phyloP scores from a whole-genome alignment of 495 filamentous ascomycete species.

The Tuber aestivum region DNA sequence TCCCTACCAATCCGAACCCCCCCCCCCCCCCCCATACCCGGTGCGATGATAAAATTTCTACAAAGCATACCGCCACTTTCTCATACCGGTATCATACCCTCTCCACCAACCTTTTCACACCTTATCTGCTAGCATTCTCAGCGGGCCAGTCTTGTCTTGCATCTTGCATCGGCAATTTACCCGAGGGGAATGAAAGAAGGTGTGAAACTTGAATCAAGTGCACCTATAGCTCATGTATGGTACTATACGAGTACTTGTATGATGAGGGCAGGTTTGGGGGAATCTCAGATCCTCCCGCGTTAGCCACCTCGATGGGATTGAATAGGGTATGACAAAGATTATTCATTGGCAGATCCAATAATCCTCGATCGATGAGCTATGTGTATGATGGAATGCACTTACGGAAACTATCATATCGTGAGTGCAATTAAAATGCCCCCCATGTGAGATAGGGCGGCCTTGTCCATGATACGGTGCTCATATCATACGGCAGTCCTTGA shows the following conservation, averaged over 20 bases:
- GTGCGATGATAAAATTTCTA: not conserved
- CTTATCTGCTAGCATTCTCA: not conserved
- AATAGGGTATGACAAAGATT: not conserved
- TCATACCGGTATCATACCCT: no score
- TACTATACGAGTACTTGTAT: not conserved
- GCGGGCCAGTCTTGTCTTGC: not conserved
- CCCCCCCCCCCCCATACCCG: not conserved
- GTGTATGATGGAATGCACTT: not conserved
- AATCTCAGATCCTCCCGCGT: constrained; percentile 5
- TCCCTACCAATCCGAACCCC: not conserved
- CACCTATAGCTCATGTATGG: not conserved
- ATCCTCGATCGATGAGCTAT: not conserved
- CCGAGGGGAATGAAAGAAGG: not conserved
- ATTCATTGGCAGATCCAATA: not conserved
- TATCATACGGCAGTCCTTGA: not conserved
- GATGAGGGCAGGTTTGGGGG: not conserved
- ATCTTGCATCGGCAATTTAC: not conserved
- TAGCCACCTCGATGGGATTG: not conserved
- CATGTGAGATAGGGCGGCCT: not conserved
- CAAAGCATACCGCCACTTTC: not conserved
- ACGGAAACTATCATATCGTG: not conserved
- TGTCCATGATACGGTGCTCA: not conserved
- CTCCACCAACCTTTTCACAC: not conserved
- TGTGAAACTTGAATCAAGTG: not conserved
- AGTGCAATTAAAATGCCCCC: not conserved